These are phyloP conservation scores for Dictyostelium intermedium DNA, from an alignment of 78 protist genomes.

Conservation along the genomic window DNA sequence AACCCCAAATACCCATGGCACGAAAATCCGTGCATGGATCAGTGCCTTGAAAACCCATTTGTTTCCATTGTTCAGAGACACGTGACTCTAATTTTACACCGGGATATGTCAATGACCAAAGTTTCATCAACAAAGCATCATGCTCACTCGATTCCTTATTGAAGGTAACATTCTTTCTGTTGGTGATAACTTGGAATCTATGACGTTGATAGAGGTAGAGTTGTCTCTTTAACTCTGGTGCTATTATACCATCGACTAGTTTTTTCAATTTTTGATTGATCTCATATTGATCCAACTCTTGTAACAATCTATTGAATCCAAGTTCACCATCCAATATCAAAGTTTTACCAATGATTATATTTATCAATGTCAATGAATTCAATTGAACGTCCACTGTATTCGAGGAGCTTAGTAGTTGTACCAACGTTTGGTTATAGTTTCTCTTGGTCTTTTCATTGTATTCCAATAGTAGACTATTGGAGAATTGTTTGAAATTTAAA, in stretches of 20 bases:
- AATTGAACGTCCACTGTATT: constrained; percentile 50
- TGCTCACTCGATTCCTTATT: constrained; percentile 40
- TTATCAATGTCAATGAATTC: constrained; percentile 43
- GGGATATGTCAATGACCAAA: constrained; percentile 59
- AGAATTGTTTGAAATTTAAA: not conserved
- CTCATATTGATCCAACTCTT: constrained; percentile 27
- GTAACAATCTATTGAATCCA: not conserved
- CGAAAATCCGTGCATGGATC: constrained; percentile 77
- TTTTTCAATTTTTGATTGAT: constrained; percentile 19
- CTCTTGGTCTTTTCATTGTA: not conserved
- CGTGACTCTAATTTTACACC: constrained; percentile 45
- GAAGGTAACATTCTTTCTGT: constrained; percentile 22
- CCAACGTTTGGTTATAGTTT: not conserved
- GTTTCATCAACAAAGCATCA: constrained; percentile 44
- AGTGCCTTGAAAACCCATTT: constrained; percentile 68
- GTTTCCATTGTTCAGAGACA: constrained; percentile 71
- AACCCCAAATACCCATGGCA: constrained; percentile 76
- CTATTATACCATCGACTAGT: constrained; percentile 5
- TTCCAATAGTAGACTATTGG: not conserved
- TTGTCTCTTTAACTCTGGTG: constrained; percentile 49
- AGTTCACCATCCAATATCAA: not conserved
- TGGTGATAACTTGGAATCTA: constrained; percentile 3
- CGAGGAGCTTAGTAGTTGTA: not conserved
- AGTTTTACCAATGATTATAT: not conserved
- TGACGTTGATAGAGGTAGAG: constrained; percentile 48